Conservation (phyloP, 768 basidiomycete genomes). For the Termitomyces sp. region DNA sequence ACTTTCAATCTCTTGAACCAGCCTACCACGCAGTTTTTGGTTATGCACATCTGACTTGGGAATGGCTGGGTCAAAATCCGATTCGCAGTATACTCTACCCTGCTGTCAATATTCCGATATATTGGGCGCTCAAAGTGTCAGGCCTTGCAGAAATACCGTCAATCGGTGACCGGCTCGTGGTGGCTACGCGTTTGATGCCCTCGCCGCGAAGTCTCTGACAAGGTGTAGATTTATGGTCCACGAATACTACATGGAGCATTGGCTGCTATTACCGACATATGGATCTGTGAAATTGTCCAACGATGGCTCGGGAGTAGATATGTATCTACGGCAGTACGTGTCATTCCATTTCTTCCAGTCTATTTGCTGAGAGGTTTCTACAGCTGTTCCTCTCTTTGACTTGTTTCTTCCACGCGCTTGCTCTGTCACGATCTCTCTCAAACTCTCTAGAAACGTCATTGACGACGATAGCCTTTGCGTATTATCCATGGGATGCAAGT, state of each 20-base stretch:
- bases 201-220: not conserved
- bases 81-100: conserved; percentile 84
- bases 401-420: conserved; percentile 83
- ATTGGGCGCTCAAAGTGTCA: conserved; percentile 58
- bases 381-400: conserved; percentile 79
- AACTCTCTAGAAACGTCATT: conserved; percentile 92
- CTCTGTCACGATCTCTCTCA: conserved; percentile 83
- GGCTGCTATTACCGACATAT: conserved; percentile 79
- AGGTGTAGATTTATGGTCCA: conserved; percentile 62
- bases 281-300: conserved; percentile 56
- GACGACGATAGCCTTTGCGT: conserved; percentile 68
- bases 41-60: conserved; percentile 93
- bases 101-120: conserved; percentile 72
- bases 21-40: conserved; percentile 88
- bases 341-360: not conserved
- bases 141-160: conserved; percentile 40
- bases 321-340: conserved; percentile 58
- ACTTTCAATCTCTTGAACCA: conserved; percentile 90
- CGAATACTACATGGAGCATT: conserved; percentile 69
- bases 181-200: conserved; percentile 34
- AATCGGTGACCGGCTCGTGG: conserved; percentile 50
- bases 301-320: conserved; percentile 54
- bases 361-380: not conserved
- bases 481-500: conserved; percentile 68
- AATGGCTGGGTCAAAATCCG: conserved; percentile 72